A percentile compares a stretch with the other conserved stretches of the same genome.
Conservation (phyloP, 257 asterid species). For the Handroanthus guayacan region DNA sequence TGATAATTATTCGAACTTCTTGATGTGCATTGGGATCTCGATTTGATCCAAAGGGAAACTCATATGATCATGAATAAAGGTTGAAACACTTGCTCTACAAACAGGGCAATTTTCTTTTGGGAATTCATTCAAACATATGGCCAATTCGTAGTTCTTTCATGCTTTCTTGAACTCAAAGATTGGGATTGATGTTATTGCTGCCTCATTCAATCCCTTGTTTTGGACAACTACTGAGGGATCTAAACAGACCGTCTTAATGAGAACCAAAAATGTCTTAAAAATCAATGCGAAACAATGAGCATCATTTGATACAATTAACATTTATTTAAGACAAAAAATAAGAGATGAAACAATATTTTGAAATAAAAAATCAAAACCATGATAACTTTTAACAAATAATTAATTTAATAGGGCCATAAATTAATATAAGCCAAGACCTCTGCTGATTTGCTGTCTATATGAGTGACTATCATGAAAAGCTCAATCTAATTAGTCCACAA, state of each 20-base stretch:
- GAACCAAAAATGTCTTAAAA: constrained; percentile 51
- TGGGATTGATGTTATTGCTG: constrained; percentile 64
- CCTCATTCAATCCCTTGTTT: constrained; percentile 61
- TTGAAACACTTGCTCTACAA: constrained; percentile 60
- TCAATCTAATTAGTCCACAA: no score
- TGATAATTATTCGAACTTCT: no score
- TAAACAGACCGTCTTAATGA: constrained; percentile 45
- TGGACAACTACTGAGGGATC: constrained; percentile 43
- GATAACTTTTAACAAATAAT: no score
- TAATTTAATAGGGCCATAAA: no score
- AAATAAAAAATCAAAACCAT: no score
- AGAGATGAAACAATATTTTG: no score
- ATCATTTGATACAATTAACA: constrained; percentile 53
- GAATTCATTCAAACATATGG: constrained; percentile 71
- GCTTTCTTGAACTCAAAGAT: constrained; percentile 48
- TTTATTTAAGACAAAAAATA: no score
- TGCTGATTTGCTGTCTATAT: no score
- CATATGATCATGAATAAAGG: constrained; percentile 16
- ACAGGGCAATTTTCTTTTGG: constrained; percentile 73
- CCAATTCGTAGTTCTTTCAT: constrained; percentile 46
- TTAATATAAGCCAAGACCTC: no score
- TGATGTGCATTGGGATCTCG: constrained; percentile 42
- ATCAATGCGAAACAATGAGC: constrained; percentile 71
- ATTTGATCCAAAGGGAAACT: constrained; percentile 37
- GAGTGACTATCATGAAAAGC: no score